Evolutionary conservation across 2,329 filamentous ascomycete genomes (phyloP).

Genomic region (Fusarium citri): DNA sequence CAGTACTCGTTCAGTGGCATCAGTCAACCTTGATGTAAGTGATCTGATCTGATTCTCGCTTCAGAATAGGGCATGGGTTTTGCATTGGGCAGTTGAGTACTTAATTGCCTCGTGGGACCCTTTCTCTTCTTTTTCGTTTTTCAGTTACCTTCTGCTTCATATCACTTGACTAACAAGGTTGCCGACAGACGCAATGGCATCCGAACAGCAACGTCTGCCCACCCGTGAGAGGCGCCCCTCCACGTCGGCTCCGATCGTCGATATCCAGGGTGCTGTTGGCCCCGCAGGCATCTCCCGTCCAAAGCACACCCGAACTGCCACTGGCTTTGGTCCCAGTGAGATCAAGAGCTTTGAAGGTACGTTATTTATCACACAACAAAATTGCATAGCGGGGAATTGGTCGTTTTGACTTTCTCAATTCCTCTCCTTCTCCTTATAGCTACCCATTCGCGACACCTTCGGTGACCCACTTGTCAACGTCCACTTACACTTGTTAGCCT

Average conservation of each 20-base stretch:
- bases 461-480: neutral
- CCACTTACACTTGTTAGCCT: slow-evolving; percentile 58
- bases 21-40: slow-evolving; percentile 43
- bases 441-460: neutral
- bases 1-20: slow-evolving; percentile 37
- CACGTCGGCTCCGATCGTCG: slow-evolving; percentile 82
- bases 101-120: slow-evolving; percentile 35
- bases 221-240: slow-evolving; percentile 83
- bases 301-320: slow-evolving; percentile 97
- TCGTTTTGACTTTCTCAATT: neutral
- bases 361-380: slow-evolving; percentile 26
- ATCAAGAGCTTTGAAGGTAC: slow-evolving; percentile 94
- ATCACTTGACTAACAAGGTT: slow-evolving; percentile 32
- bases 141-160: slow-evolving; percentile 5
- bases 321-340: slow-evolving; percentile 88
- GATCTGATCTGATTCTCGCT: slow-evolving; percentile 47
- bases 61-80: slow-evolving; percentile 30
- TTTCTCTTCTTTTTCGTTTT: slow-evolving; percentile 20
- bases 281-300: slow-evolving; percentile 86
- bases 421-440: neutral
- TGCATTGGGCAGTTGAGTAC: slow-evolving; percentile 25
- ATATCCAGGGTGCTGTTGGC: slow-evolving; percentile 87
- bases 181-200: slow-evolving; percentile 48
- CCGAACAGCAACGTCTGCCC: slow-evolving; percentile 56
- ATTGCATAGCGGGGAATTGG: neutral